Percentiles rank a stretch among this genome's conserved stretches.
Conservation (phyloP, 768 basidiomycete species). For the Xerocomus brunneocitrinus region DNA sequence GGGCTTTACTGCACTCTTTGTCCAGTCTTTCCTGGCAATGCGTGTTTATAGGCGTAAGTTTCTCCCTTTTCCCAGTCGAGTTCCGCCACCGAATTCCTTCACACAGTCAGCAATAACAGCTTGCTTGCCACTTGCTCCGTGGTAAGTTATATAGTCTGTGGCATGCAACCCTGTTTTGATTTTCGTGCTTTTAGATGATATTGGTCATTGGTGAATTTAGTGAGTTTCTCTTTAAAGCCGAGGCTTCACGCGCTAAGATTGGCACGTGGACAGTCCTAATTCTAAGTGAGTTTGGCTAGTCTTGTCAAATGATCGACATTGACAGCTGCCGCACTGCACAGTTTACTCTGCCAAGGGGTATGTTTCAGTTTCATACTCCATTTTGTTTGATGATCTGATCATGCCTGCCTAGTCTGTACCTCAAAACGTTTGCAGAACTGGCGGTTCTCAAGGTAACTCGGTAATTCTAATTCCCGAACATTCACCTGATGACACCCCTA, state of each 20-base stretch:
- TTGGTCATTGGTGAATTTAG: constrained; percentile 43
- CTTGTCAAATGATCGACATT: not conserved
- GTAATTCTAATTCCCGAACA: not conserved
- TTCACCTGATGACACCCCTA: constrained; percentile 3
- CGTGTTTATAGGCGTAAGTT: constrained; percentile 49
- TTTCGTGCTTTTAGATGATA: constrained; percentile 11
- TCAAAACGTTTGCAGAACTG: constrained; percentile 45
- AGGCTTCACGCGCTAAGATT: constrained; percentile 5
- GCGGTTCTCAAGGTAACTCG: constrained; percentile 39
- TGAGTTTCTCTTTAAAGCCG: constrained; percentile 8
- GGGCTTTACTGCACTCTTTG: constrained; percentile 49
- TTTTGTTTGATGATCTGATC: not conserved
- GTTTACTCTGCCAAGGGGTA: constrained; percentile 37
- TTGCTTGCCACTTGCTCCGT: constrained; percentile 38
- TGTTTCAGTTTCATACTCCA: constrained; percentile 12
- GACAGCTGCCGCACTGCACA: constrained; percentile 13
- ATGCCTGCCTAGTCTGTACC: constrained; percentile 33
- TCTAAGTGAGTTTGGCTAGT: constrained; percentile 27
- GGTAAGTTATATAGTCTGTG: constrained; percentile 12
- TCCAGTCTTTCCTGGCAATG: constrained; percentile 53
- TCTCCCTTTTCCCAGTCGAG: not conserved
- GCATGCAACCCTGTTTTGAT: not conserved
- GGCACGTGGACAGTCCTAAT: constrained; percentile 25
- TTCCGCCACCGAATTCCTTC: not conserved
- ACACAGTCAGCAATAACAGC: constrained; percentile 48